A percentile compares a stretch with the other conserved stretches of the same genome.
These are phyloP conservation scores for Diversispora epigaea DNA, from an alignment of 192 early-diverging fungal genomes.

Conservation along the genomic window DNA sequence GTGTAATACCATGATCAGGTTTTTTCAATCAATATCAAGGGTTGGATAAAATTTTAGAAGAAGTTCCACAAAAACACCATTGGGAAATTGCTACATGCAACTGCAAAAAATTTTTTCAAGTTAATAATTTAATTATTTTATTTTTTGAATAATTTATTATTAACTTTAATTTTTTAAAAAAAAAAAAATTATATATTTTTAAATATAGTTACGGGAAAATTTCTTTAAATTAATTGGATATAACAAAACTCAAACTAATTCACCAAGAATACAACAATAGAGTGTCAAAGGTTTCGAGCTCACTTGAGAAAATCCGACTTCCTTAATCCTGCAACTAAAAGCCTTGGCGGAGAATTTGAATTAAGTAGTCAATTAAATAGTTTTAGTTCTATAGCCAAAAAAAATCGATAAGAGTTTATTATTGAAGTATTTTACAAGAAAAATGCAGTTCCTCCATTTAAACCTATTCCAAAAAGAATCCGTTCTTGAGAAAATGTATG, in stretches of 20 bases:
- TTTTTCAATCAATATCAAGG: not conserved
- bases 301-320: not conserved
- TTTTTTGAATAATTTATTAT: not conserved
- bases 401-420: no score
- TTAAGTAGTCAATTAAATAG: no score
- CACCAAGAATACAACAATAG: not conserved
- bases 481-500: not conserved
- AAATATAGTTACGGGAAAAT: not conserved
- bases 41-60: slow-evolving; percentile 16
- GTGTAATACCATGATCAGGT: not conserved
- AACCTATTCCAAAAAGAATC: not conserved
- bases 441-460: not conserved
- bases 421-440: not conserved
- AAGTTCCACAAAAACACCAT: not conserved
- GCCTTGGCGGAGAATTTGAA: no score
- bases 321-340: no score
- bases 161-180: not conserved
- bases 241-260: not conserved
- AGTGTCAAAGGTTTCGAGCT: not conserved
- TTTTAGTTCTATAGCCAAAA: no score
- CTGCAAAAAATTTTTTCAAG: slow-evolving; percentile 20
- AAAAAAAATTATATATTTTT: no score
- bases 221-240: slow-evolving; percentile 7
- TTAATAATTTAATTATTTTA: slow-evolving; percentile 1
- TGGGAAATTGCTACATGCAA: slow-evolving; percentile 26